Conservation (phyloP, 2,329 filamentous ascomycete species). For the Fusarium foetens region DNA sequence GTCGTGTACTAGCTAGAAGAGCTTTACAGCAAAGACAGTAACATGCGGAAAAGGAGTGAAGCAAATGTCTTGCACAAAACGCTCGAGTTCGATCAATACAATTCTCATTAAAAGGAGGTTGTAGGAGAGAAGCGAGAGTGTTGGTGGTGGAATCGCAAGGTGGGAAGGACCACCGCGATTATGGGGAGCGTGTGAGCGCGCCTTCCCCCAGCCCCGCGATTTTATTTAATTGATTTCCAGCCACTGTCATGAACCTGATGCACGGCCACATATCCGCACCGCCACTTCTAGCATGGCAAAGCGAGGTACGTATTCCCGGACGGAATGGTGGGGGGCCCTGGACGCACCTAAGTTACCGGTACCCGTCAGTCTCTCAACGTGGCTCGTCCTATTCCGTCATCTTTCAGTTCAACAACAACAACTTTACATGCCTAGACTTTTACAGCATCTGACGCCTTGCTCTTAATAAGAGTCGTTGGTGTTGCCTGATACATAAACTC, state of each 20-base stretch:
- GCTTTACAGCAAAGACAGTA: slow-evolving; percentile 9
- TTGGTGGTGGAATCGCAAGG: slow-evolving; percentile 2
- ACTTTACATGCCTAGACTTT: neutral
- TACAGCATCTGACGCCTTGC: neutral
- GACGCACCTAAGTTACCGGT: neutral
- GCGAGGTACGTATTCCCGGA: neutral
- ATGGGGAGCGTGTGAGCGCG: slow-evolving; percentile 9
- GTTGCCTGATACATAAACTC: neutral
- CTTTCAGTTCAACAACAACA: slow-evolving; percentile 4
- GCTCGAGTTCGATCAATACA: slow-evolving; percentile 15
- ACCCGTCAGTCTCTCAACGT: slow-evolving; percentile 17
- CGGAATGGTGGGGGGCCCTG: slow-evolving; percentile 7
- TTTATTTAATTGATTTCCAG: slow-evolving; percentile 41
- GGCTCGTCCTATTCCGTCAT: slow-evolving; percentile 38
- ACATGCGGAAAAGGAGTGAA: slow-evolving; percentile 4
- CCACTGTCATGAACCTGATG: slow-evolving; percentile 8
- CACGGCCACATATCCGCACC: slow-evolving; percentile 17
- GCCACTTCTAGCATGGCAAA: neutral
- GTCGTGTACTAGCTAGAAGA: slow-evolving; percentile 1
- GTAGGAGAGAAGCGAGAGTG: neutral
- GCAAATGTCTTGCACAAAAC: slow-evolving; percentile 13
- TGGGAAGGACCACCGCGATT: slow-evolving; percentile 35
- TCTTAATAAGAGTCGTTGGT: neutral
- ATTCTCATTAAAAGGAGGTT: slow-evolving; percentile 8
- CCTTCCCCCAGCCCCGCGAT: slow-evolving; percentile 44